Evolutionary conservation across 1,284 basidiomycete genomes (phyloP).

Genomic region (Austroboletus niveus): DNA sequence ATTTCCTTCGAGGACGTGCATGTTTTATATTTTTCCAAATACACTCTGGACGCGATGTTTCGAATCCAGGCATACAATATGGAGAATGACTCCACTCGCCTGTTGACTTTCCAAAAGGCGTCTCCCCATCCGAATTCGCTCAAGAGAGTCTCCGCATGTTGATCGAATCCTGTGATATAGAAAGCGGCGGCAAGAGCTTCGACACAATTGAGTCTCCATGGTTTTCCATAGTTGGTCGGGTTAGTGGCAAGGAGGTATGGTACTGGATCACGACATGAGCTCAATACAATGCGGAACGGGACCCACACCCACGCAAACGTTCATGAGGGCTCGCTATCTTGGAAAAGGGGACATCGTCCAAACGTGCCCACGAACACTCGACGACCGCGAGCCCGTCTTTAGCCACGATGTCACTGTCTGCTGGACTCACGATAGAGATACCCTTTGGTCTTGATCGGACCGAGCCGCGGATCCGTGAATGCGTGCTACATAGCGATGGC

Average conservation of each 20-base stretch:
- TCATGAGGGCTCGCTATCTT: conserved; percentile 95
- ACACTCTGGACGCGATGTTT: conserved; percentile 38
- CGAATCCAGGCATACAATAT: not conserved
- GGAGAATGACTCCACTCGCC: conserved; percentile 37
- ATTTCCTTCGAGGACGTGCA: conserved; percentile 70
- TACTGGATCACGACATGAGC: conserved; percentile 47
- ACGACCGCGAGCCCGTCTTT: conserved; percentile 88
- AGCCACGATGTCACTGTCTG: conserved; percentile 80
- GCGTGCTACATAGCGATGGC: not conserved
- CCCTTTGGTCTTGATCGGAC: conserved; percentile 73
- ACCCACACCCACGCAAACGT: conserved; percentile 63
- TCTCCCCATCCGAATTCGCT: conserved; percentile 86
- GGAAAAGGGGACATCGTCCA: conserved; percentile 91
- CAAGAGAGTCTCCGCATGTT: conserved; percentile 76
- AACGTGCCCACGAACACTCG: conserved; percentile 95
- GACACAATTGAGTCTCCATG: conserved; percentile 88
- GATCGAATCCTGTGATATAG: conserved; percentile 84
- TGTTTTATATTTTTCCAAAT: conserved; percentile 71
- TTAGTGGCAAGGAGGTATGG: conserved; percentile 93
- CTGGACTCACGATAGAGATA: conserved; percentile 76
- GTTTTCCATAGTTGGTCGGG: conserved; percentile 94
- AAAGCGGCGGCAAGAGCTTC: conserved; percentile 93
- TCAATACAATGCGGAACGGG: not conserved
- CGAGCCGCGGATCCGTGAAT: not conserved
- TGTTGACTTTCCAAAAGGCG: conserved; percentile 83